Percentiles rank a stretch among this genome's conserved stretches.
phyloP scores from a whole-genome alignment of 805 yeast species.

The Candida wancherniae region DNA sequence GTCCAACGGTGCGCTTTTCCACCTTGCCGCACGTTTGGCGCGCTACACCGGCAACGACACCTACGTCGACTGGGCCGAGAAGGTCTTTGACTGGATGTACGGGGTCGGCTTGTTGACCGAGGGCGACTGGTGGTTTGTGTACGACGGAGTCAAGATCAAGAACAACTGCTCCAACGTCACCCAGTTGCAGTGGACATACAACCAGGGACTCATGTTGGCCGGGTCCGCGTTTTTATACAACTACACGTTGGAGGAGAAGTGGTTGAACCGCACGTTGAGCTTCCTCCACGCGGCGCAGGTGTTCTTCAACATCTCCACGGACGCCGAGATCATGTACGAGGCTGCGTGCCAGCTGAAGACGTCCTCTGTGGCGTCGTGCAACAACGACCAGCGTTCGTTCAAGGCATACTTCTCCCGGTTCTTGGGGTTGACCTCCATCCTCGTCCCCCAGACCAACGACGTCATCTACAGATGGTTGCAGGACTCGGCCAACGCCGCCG shows the following conservation, averaged over 20 bases:
- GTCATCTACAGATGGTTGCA: constrained; percentile 42
- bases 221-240: constrained; percentile 82
- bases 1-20: constrained; percentile 86
- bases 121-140: constrained; percentile 49
- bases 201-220: constrained; percentile 71
- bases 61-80: constrained; percentile 70
- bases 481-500: constrained; percentile 30
- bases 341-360: constrained; percentile 69
- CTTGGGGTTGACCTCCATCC: constrained; percentile 65
- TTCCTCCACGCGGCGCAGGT: constrained; percentile 52
- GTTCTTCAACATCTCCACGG: constrained; percentile 35
- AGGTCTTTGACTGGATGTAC: constrained; percentile 76
- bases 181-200: constrained; percentile 76
- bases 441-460: constrained; percentile 58
- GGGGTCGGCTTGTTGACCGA: constrained; percentile 41
- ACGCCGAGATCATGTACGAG: constrained; percentile 59
- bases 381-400: constrained; percentile 88
- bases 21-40: constrained; percentile 80
- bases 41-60: constrained; percentile 73
- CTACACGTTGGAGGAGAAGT: constrained; percentile 56
- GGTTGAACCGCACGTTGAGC: constrained; percentile 59
- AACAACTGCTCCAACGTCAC: constrained; percentile 60
- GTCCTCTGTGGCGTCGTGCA: constrained; percentile 42
- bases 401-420: constrained; percentile 77
- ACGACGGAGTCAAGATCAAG: constrained; percentile 64